Evolutionary conservation across 2,329 filamentous ascomycete genomes (phyloP).

Genomic region (Xenosphaeropsis pyriputrescens): DNA sequence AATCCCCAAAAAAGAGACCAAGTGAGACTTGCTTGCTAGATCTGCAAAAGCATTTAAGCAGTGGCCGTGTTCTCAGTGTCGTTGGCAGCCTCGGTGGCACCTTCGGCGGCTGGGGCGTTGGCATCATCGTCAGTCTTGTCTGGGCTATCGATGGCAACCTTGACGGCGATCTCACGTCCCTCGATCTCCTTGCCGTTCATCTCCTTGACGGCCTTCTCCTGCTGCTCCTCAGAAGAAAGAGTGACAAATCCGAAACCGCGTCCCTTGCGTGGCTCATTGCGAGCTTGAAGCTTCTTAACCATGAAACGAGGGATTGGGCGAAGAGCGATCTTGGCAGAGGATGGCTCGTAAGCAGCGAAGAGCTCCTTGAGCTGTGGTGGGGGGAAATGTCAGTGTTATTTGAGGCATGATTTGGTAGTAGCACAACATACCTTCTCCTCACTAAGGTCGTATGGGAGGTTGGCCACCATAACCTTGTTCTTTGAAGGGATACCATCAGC

Average conservation of each 20-base stretch:
- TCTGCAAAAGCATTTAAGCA: slow-evolving; percentile 11
- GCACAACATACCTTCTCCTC: slow-evolving; percentile 70
- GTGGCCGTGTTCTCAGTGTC: slow-evolving; percentile 26
- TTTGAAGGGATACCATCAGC: slow-evolving; percentile 96
- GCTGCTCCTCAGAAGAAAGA: slow-evolving; percentile 83
- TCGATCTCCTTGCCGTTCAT: slow-evolving; percentile 99
- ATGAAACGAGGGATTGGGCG: slow-evolving; percentile 98
- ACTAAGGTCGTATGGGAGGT: slow-evolving; percentile 93
- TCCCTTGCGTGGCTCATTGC: slow-evolving; percentile 95
- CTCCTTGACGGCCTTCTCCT: slow-evolving; percentile 92
- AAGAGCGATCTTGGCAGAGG: slow-evolving; percentile 95
- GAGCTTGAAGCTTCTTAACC: slow-evolving; percentile 99
- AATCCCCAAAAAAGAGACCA: no score
- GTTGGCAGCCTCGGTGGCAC: slow-evolving; percentile 57
- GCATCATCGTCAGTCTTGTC: slow-evolving; percentile 89
- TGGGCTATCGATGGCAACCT: slow-evolving; percentile 98
- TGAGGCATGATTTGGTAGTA: neutral
- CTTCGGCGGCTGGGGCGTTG: slow-evolving; percentile 34
- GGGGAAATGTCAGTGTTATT: slow-evolving; percentile 4
- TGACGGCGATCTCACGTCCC: slow-evolving; percentile 97
- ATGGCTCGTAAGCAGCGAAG: slow-evolving; percentile 82
- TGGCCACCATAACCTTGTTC: slow-evolving; percentile 99
- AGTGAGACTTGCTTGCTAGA: no score
- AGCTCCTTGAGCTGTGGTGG: slow-evolving; percentile 78
- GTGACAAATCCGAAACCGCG: slow-evolving; percentile 98